Percentiles rank a stretch among this genome's conserved stretches.
Evolutionary conservation across 2,329 filamentous ascomycete species (phyloP).

Genomic region (Microascus cirrosus): DNA sequence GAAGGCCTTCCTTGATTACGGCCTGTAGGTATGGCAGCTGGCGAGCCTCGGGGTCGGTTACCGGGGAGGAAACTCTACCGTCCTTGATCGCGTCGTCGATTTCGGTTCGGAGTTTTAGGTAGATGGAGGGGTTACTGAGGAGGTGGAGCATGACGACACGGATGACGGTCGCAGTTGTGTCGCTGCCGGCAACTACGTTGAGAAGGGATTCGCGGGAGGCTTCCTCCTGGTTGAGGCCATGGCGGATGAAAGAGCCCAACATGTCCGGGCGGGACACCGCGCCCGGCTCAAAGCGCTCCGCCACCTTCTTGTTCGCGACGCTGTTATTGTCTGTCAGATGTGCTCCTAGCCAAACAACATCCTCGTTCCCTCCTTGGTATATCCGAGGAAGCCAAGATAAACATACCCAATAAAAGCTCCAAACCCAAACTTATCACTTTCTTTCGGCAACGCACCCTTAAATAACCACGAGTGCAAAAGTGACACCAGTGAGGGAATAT

Average conservation of each 20-base stretch:
- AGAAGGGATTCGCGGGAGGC: constrained; percentile 18
- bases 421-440: constrained; percentile 26
- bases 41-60: constrained; percentile 23
- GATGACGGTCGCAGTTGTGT: constrained; percentile 22
- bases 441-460: constrained; percentile 26
- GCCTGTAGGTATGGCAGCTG: constrained; percentile 35
- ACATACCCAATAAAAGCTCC: constrained; percentile 25
- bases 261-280: constrained; percentile 25
- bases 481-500: constrained; percentile 27
- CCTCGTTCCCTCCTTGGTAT: too few species aligned
- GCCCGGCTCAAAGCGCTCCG: constrained; percentile 28
- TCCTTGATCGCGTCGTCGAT: constrained; percentile 22
- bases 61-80: constrained; percentile 14
- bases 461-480: constrained; percentile 28
- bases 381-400: too few species aligned
- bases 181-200: constrained; percentile 22
- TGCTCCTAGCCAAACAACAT: too few species aligned
- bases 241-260: constrained; percentile 27
- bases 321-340: too few species aligned
- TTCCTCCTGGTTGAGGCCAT: constrained; percentile 18
- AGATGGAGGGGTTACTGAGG: constrained; percentile 34
- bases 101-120: constrained; percentile 34
- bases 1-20: constrained; percentile 34
- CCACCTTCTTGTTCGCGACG: constrained; percentile 31
- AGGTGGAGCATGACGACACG: constrained; percentile 39